A percentile compares a stretch with the other conserved stretches of the same genome.
Evolutionary conservation across 2,329 filamentous ascomycete genomes (phyloP).

Genomic region (Hymenotorrendiella dingleyae): DNA sequence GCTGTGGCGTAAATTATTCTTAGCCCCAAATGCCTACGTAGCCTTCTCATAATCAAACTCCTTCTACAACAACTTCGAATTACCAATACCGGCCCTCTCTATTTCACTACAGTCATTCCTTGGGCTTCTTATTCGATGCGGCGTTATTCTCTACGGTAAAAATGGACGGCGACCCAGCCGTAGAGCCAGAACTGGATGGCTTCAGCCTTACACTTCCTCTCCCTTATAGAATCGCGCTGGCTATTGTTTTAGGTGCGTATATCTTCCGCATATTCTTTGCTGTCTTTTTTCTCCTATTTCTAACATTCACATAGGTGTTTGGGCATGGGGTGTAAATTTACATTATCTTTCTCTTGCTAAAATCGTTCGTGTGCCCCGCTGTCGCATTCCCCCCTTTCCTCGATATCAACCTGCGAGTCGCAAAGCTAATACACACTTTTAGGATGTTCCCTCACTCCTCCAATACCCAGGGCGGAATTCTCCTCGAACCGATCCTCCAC

Average conservation of each 20-base stretch:
- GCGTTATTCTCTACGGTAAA: conserved; percentile 23
- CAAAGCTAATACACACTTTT: conserved; percentile 15
- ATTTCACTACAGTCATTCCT: conserved; percentile 26
- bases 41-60: conserved; percentile 3
- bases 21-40: conserved; percentile 9
- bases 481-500: conserved; percentile 58
- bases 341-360: conserved; percentile 74
- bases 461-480: conserved; percentile 75
- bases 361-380: conserved; percentile 49
- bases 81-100: conserved; percentile 8
- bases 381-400: conserved; percentile 1
- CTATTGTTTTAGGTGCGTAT: conserved; percentile 71
- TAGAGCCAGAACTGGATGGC: conserved; percentile 68
- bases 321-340: conserved; percentile 91
- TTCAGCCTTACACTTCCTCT: conserved; percentile 85
- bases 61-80: background rate
- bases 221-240: conserved; percentile 81
- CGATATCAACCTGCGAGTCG: conserved; percentile 1
- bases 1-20: conserved; percentile 6
- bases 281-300: background rate
- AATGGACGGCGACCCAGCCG: conserved; percentile 71
- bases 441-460: conserved; percentile 79
- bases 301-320: conserved; percentile 58
- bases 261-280: background rate
- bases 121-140: conserved; percentile 22